phyloP scores from a whole-genome alignment of 345 rosid species.

The Ailanthus altissimus region DNA sequence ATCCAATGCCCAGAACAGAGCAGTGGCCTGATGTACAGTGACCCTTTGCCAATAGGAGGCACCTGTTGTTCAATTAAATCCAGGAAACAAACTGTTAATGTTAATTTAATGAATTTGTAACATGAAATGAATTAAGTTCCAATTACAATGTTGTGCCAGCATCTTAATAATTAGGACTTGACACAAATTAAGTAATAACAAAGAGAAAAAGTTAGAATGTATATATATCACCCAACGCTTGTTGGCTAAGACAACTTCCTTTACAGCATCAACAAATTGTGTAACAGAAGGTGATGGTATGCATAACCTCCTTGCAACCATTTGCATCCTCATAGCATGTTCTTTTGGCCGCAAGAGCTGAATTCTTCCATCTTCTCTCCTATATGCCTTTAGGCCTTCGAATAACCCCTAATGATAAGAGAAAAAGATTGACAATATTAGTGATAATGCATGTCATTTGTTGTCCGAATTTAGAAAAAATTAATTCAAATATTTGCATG shows the following conservation, averaged over 20 bases:
- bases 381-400: slow-evolving; percentile 48
- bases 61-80: slow-evolving; percentile 14
- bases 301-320: slow-evolving; percentile 47
- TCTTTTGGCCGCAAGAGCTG: slow-evolving; percentile 46
- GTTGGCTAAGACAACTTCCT: slow-evolving; percentile 45
- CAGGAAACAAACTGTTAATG: neutral
- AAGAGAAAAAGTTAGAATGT: no score
- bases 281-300: slow-evolving; percentile 54
- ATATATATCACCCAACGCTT: slow-evolving; percentile 51
- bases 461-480: no score
- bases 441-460: no score
- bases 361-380: slow-evolving; percentile 34
- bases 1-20: slow-evolving; percentile 25
- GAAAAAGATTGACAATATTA: neutral
- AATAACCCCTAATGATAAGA: slow-evolving; percentile 38
- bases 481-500: no score
- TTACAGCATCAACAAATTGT: slow-evolving; percentile 41
- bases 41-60: slow-evolving; percentile 30
- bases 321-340: slow-evolving; percentile 47
- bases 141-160: no score
- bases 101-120: no score
- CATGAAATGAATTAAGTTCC: no score
- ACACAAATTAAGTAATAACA: no score
- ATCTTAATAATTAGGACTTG: no score
- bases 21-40: slow-evolving; percentile 24